phyloP scores from a whole-genome alignment of 2,329 filamentous ascomycete species.

The Cladorrhinum sp. region DNA sequence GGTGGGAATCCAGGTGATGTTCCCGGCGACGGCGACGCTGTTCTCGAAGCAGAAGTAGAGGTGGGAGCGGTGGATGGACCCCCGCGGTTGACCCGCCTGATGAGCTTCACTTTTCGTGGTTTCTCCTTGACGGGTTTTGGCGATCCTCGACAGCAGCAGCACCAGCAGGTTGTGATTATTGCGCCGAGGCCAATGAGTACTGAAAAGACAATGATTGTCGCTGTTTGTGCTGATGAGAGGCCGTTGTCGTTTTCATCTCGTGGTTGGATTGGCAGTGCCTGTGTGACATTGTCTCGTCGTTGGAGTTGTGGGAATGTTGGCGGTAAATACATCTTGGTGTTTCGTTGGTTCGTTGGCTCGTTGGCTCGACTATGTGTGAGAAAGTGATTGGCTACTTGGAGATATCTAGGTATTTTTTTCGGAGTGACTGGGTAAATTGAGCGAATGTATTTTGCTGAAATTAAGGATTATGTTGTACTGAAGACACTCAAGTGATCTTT shows the following conservation, averaged over 20 bases:
- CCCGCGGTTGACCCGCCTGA: background rate
- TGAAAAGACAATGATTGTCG: slow-evolving; percentile 2
- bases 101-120: background rate
- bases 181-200: background rate
- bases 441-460: no score
- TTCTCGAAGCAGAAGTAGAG: no score
- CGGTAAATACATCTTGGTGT: background rate
- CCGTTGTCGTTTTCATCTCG: background rate
- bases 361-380: background rate
- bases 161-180: background rate
- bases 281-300: background rate
- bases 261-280: background rate
- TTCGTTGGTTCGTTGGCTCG: background rate
- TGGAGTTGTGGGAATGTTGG: background rate
- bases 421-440: no score
- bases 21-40: no score
- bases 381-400: no score
- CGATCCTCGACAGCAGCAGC: background rate
- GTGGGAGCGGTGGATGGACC: no score
- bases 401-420: no score
- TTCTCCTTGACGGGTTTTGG: background rate
- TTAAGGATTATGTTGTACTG: no score
- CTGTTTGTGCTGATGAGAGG: background rate
- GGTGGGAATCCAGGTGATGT: no score
- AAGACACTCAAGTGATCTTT: no score